phyloP scores from a whole-genome alignment of 306 rosid species.

The Pyrus betulifolia region DNA sequence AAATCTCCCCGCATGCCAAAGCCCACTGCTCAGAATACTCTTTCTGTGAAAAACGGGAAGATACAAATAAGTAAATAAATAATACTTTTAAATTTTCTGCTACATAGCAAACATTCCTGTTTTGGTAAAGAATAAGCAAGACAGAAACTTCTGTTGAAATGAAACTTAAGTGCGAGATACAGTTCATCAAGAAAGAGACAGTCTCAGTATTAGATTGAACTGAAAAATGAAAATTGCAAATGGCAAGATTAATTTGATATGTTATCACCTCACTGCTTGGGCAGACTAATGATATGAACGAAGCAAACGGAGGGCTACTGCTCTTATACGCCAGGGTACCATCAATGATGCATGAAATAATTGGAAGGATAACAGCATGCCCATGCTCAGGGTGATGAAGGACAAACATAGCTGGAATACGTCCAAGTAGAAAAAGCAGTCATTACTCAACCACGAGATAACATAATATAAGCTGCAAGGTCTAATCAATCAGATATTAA shows the following conservation, averaged over 20 bases:
- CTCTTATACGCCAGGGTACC: conserved; percentile 72
- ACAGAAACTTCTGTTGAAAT: background rate
- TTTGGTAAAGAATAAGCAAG: background rate
- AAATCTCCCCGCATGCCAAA: conserved; percentile 89
- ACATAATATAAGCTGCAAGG: conserved; percentile 8
- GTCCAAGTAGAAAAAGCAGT: conserved; percentile 27
- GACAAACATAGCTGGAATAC: conserved; percentile 76
- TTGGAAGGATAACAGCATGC: conserved; percentile 90
- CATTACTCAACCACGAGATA: conserved; percentile 17
- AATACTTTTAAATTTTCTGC: background rate
- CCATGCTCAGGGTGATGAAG: conserved; percentile 99
- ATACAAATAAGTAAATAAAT: conserved; percentile 7
- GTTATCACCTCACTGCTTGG: conserved; percentile 75
- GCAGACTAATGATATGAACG: conserved; percentile 86
- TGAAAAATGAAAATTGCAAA: background rate
- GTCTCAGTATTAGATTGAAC: background rate
- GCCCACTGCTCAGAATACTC: conserved; percentile 99
- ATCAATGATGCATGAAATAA: conserved; percentile 87
- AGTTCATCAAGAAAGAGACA: background rate
- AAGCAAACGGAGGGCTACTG: conserved; percentile 75
- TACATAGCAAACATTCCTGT: background rate
- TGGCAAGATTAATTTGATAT: conserved; percentile 7
- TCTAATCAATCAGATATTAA: conserved; percentile 18
- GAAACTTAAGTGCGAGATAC: background rate
- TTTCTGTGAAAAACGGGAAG: conserved; percentile 36